Base-by-base conservation (phyloP, 352 stramenopile species). In the Pythium dissimile region DNA sequence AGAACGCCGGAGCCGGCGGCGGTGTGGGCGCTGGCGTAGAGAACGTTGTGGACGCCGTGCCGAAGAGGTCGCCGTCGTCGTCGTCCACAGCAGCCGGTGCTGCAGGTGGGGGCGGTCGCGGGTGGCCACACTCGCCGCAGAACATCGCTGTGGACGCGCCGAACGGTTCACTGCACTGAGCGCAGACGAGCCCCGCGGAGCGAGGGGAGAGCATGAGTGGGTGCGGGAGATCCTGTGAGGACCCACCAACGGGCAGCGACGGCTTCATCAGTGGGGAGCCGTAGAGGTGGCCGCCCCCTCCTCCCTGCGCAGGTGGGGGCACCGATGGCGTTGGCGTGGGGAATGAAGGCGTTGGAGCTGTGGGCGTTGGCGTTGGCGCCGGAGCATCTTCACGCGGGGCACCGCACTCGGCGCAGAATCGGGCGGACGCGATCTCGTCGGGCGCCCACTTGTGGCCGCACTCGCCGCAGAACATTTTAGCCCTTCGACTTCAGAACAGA, bases 401-500 rank as follows among this genome's bases (percentile, higher is more conserved):
- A 7, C 84, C 81, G 41, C 84, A 93, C 62, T 93, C 84, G 48
- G 84, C 84, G 62, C 84, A 93, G 64, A 93, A 93, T 66, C 82
- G 79, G 61, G 81, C 78, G 34, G 66, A 84, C 26, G 75, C 77
- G 63, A 92, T 89, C 67, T 93, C 84, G 39, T 90, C 82, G 3
- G 82, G 75, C 38, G 80, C 82, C 82, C 82, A 93, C 39, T 77
- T 72, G 57, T 89, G 82, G 47, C 84, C 84, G 56, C 84, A 93
- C 69, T 93, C 84, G 18, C 73, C 83, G 42, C 84, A 93, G 65
- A 93, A 93, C 79, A 93, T 89, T 62, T 37, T 66, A n/a, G n/a
- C n/a, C n/a, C n/a, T n/a, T n/a, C n/a, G n/a, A n/a, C n/a, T n/a
- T n/a, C n/a, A n/a, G n/a, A n/a, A n/a, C n/a, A n/a, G n/a, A n/a